Evolutionary conservation across 129 eudicot genomes (phyloP), one percentile per base, ranked within the genome.

Genomic region (Sambucus nigra): DNA sequence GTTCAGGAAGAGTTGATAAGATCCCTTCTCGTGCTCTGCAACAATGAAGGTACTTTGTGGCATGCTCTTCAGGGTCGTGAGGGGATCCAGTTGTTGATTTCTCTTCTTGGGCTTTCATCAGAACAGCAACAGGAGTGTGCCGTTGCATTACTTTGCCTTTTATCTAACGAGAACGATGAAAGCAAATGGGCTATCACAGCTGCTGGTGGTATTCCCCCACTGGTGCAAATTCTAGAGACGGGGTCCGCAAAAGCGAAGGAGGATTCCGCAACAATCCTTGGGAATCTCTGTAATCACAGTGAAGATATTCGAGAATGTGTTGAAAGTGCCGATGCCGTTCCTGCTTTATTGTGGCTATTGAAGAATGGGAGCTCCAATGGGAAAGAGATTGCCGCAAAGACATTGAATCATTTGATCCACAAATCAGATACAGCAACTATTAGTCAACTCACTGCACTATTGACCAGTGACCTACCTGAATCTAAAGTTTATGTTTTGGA

Each of bases 161-260:
- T 92, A 56, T 92, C 96, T 12, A 74, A 77, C 51, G 99, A 92
- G 57, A 92, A 92, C 41, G 99, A 92, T 68, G 99, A 92, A 41
- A 82, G 96, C 63, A 92, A 92, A 69, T 92, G 99, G 99, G 99
- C 99, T 35, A 86, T 92, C 31, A 92, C 99, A n/a, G 99, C 99
- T 51, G 99, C 99, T 47, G 99, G 99, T 57, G 99, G 99, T 52
- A 92, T 92, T 29, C 99, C 99, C 18, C 99, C 99, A 49, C 94
- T 92, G 49, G 99, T 92, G 53, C 99, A 92, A 73, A 92, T 92
- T 54, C 81, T 92, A 1, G 99, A 92, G 62, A 92, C 96, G 0
- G 99, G 99, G 42, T 86, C 99, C 55, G 80, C 79, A 21, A 92
- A 80, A 83, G 99, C 99, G 10, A 92, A 82, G 62, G 99, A 92